Conservation (phyloP, 352 stramenopile genomes). For the Phytophthora chlamydospora region DNA sequence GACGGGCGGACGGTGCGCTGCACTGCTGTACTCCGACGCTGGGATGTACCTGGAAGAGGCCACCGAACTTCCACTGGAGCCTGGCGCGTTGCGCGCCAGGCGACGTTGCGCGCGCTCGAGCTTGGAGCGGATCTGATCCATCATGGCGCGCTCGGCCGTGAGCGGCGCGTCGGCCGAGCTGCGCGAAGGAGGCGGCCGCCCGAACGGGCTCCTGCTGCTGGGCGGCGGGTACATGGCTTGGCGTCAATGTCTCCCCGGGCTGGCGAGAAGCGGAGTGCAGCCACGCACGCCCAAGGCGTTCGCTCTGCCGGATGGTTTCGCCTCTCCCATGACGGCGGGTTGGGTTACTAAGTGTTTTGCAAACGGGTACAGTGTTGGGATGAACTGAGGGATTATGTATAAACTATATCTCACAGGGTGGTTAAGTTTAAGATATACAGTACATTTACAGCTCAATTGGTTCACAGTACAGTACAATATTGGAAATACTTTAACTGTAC, state of each 20-base stretch:
- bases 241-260: too few relatives aligned
- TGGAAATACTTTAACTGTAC: too few relatives aligned
- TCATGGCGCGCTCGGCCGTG: constrained; percentile 69
- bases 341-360: neutral
- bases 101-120: constrained; percentile 65
- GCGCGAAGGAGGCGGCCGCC: constrained; percentile 13
- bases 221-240: constrained; percentile 17
- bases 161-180: constrained; percentile 28
- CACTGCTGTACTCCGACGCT: constrained; percentile 40
- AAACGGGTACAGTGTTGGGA: too few relatives aligned
- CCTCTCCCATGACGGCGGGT: constrained; percentile 22
- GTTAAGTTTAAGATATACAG: too few relatives aligned
- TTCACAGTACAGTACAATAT: too few relatives aligned
- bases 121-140: constrained; percentile 76
- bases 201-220: constrained; percentile 18
- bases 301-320: constrained; percentile 16
- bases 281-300: neutral
- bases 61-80: constrained; percentile 22
- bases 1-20: constrained; percentile 32
- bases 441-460: too few relatives aligned
- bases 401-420: too few relatives aligned
- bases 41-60: constrained; percentile 43
- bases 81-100: constrained; percentile 41
- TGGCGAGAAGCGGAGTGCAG: constrained; percentile 23
- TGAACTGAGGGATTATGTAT: too few relatives aligned